These are phyloP conservation scores for Angomonas deanei DNA, from an alignment of 208 protist species.

Conservation along the genomic window DNA sequence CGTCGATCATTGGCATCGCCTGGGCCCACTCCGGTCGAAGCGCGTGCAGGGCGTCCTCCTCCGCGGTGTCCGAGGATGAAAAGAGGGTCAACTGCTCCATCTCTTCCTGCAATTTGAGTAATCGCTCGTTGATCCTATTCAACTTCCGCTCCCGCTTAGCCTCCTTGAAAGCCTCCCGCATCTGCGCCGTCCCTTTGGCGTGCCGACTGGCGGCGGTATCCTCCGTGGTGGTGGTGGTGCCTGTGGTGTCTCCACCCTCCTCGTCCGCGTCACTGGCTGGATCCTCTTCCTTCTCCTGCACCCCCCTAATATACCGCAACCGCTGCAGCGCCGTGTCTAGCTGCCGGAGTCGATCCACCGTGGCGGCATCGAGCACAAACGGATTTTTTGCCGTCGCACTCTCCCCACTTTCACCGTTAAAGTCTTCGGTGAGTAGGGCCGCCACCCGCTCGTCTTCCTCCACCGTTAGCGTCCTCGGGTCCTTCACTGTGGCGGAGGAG, in stretches of 20 bases:
- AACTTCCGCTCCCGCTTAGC: constrained; percentile 9
- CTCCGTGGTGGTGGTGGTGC: constrained; percentile 6
- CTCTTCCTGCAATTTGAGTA: constrained; percentile 22
- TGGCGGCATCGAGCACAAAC: constrained; percentile 15
- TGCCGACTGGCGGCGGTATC: constrained; percentile 16
- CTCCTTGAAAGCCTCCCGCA: neutral
- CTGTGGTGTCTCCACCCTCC: neutral
- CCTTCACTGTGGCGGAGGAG: constrained; percentile 10
- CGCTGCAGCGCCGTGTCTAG: constrained; percentile 4
- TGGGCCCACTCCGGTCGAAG: constrained; percentile 16
- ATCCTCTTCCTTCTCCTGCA: constrained; percentile 10
- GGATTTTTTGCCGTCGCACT: constrained; percentile 14
- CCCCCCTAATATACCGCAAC: no score
- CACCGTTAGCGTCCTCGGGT: constrained; percentile 12
- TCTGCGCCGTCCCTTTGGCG: constrained; percentile 1
- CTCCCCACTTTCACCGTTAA: neutral
- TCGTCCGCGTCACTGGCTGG: neutral
- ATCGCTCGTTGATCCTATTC: constrained; percentile 33
- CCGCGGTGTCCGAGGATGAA: constrained; percentile 12
- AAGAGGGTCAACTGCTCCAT: constrained; percentile 15
- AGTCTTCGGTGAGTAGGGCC: constrained; percentile 26
- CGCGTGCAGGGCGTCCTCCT: constrained; percentile 3
- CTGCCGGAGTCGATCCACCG: constrained; percentile 6
- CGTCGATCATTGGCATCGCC: constrained; percentile 5
- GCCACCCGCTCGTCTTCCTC: constrained; percentile 40